Evolutionary conservation across 2,329 filamentous ascomycete genomes (phyloP).

Genomic region (Epicoccum nigrum): DNA sequence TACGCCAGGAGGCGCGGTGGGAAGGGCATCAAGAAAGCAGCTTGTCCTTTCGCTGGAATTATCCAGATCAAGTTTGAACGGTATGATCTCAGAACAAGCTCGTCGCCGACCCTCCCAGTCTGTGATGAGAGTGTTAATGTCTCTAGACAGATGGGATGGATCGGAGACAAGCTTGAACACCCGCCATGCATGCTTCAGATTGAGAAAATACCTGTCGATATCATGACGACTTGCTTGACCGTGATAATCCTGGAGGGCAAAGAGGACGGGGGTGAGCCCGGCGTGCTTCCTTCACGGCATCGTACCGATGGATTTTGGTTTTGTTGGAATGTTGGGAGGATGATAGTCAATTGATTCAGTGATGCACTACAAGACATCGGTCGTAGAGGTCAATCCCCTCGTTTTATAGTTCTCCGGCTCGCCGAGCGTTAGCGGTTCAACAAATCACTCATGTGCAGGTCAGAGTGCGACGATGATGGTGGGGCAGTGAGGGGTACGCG

Average conservation of each 20-base stretch:
- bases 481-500: conserved; percentile 15
- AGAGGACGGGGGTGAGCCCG: neutral
- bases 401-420: conserved; percentile 2
- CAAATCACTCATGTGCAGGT: conserved; percentile 13
- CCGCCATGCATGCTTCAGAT: conserved; percentile 49
- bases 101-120: conserved; percentile 75
- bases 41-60: conserved; percentile 99
- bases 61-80: conserved; percentile 97
- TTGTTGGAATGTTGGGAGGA: neutral
- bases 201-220: conserved; percentile 19
- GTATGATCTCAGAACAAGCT: conserved; percentile 80
- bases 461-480: neutral
- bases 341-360: neutral
- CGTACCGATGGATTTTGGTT: conserved; percentile 9
- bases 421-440: conserved; percentile 1
- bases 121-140: conserved; percentile 69
- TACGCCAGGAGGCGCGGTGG: conserved; percentile 33
- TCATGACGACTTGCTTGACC: conserved; percentile 11
- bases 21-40: conserved; percentile 63
- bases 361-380: neutral
- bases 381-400: neutral
- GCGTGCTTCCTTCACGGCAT: conserved; percentile 13
- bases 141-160: conserved; percentile 63
- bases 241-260: neutral
- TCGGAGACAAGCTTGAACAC: conserved; percentile 40